Percentiles rank a stretch among this genome's conserved stretches.
Evolutionary conservation across 2,329 filamentous ascomycete genomes (phyloP).

Genomic region (Aspergillus luchuensis): DNA sequence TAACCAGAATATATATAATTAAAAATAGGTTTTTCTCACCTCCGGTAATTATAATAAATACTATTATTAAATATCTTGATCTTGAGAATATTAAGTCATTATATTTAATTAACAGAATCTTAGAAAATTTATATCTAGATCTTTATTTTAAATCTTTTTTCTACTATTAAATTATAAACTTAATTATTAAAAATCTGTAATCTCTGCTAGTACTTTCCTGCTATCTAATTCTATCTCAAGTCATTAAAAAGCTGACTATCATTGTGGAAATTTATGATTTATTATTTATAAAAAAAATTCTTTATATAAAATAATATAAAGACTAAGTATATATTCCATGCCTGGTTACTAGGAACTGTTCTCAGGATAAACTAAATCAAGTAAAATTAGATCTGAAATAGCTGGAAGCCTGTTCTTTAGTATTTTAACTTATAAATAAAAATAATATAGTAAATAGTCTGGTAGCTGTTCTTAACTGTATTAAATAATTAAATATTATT

Average conservation of each 20-base stretch:
- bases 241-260: background rate
- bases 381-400: background rate
- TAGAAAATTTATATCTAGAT: background rate
- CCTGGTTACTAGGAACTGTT: background rate
- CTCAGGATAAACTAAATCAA: background rate
- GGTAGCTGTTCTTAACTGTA: background rate
- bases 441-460: background rate
- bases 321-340: background rate
- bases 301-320: too few species aligned
- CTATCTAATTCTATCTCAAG: background rate
- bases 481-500: background rate
- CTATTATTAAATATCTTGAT: background rate
- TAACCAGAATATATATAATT: background rate
- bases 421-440: background rate
- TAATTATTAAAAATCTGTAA: background rate
- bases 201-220: background rate
- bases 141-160: background rate
- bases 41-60: background rate
- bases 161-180: background rate
- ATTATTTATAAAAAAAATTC: background rate
- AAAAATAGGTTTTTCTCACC: background rate
- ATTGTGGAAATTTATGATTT: background rate
- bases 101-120: background rate
- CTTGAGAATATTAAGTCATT: background rate
- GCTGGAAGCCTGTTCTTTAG: background rate